Percentiles rank a stretch among this genome's conserved stretches.
phyloP scores from a whole-genome alignment of 1,139 yeast species.

The Meyerozyma smithsonii region DNA sequence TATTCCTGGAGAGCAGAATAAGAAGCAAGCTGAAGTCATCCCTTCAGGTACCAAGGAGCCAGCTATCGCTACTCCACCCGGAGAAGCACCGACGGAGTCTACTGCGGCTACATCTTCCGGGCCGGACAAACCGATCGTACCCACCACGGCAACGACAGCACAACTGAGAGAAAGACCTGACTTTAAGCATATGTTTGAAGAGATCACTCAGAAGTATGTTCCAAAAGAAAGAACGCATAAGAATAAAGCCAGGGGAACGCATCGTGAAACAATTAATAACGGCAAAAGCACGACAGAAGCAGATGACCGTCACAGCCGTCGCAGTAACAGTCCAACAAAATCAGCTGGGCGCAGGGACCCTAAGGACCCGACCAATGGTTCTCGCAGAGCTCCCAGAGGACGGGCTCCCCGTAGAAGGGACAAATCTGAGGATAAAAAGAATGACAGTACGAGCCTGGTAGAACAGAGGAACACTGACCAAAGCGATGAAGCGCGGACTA shows the following conservation, averaged over 20 bases:
- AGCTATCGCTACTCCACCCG: background rate
- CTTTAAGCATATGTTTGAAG: background rate
- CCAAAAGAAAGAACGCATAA: conserved; percentile 2
- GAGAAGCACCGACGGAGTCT: background rate
- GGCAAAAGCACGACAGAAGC: background rate
- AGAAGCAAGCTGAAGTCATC: no score
- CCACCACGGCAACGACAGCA: background rate
- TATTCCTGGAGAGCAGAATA: no score
- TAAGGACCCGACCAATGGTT: background rate
- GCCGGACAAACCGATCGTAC: background rate
- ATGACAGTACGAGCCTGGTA: no score
- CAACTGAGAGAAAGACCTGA: background rate
- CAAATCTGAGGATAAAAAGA: background rate
- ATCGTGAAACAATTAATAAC: background rate
- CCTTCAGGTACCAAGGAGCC: no score
- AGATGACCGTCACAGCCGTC: background rate
- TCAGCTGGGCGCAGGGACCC: background rate
- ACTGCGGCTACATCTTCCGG: background rate
- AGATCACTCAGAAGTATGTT: background rate
- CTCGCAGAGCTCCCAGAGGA: background rate
- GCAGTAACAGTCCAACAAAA: background rate
- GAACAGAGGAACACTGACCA: no score
- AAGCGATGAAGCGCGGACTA: background rate
- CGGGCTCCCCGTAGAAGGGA: background rate
- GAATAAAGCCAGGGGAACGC: background rate